These are phyloP conservation scores for Pterulicium gracile DNA, from an alignment of 1,284 basidiomycete species.

Conservation along the genomic window DNA sequence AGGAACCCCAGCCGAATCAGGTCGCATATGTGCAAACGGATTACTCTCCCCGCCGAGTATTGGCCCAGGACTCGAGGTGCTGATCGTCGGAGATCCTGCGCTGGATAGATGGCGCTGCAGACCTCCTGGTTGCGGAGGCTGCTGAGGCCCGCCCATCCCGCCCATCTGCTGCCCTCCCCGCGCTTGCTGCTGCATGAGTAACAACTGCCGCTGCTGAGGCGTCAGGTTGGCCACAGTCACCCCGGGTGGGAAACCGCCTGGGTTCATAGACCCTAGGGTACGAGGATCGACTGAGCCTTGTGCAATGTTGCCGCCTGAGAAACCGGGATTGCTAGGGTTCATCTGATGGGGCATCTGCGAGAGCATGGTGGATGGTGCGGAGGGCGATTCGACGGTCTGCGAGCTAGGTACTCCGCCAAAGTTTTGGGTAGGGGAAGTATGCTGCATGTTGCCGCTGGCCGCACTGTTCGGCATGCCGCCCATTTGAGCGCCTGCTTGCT, in stretches of 20 bases:
- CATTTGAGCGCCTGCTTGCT: conserved; percentile 16
- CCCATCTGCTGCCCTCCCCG: conserved; percentile 5
- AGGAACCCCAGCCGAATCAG: conserved; percentile 43
- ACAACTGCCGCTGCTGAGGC: conserved; percentile 28
- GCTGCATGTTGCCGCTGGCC: conserved; percentile 18
- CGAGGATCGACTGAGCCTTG: background rate
- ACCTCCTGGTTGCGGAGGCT: conserved; percentile 29
- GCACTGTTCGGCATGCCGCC: conserved; percentile 13
- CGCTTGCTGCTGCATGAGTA: conserved; percentile 15
- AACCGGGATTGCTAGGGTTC: background rate
- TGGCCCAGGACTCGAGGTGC: conserved; percentile 16
- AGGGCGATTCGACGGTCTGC: background rate
- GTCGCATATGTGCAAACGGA: conserved; percentile 32
- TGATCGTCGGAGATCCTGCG: conserved; percentile 26
- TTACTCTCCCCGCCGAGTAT: conserved; percentile 17
- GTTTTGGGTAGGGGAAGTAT: conserved; percentile 21
- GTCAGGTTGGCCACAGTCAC: conserved; percentile 25
- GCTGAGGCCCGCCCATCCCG: conserved; percentile 15
- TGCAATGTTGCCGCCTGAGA: background rate
- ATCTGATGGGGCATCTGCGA: background rate
- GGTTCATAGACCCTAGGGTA: conserved; percentile 14
- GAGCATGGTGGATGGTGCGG: background rate
- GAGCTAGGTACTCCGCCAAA: conserved; percentile 10
- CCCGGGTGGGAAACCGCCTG: conserved; percentile 15
- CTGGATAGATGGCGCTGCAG: conserved; percentile 16